Base-by-base conservation (phyloP, 805 yeast species). In the Barnettozyma wickerhamii region DNA sequence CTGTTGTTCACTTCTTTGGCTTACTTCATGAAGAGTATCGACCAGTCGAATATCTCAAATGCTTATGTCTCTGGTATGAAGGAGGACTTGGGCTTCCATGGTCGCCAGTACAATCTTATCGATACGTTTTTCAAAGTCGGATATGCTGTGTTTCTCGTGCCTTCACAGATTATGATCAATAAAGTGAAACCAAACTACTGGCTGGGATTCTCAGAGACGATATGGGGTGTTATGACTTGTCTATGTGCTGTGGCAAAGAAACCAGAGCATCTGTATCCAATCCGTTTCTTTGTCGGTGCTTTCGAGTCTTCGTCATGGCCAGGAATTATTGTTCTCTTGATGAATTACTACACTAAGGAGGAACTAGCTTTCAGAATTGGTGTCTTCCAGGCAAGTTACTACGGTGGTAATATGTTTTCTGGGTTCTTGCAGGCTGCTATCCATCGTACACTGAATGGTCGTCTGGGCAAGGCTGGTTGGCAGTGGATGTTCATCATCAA, bases 221-320 rank as follows among this genome's bases (percentile, higher is more conserved):
- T 75, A 27, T 84, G 93, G 95, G 74, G 86, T 1, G 62, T 81
- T 40, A 70, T 82, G 42, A 82, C 89, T 2, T 65, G 81, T 32
- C 71, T 73, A 10, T 66, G 75, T 33, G 73, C 74, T 13, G 60
- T 65, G 3, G 76, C 75, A 36, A 40, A 33, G 10, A 30, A 30
- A 6, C 37, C 46, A 6, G 13, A 23, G 24, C 38, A 26, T 6
- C 62, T 85, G 29, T 74, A 77, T 56, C 87, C 75, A 1, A 60
- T 79, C 33, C 63, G 93, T 38, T 84, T 84, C 51, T 68, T 84
- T 30, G 68, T 83, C 42, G 90, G 84, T 30, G 74, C 76, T 1
- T 78, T 79, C 55, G 93, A 86, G 56, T 77, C 85, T 4, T 77
- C 81, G 0, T 69, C 64, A 43, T 72, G 71, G 53, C 76, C 77